Evolutionary conservation across 768 basidiomycete species (phyloP).

Genomic region (Boletus sp.): DNA sequence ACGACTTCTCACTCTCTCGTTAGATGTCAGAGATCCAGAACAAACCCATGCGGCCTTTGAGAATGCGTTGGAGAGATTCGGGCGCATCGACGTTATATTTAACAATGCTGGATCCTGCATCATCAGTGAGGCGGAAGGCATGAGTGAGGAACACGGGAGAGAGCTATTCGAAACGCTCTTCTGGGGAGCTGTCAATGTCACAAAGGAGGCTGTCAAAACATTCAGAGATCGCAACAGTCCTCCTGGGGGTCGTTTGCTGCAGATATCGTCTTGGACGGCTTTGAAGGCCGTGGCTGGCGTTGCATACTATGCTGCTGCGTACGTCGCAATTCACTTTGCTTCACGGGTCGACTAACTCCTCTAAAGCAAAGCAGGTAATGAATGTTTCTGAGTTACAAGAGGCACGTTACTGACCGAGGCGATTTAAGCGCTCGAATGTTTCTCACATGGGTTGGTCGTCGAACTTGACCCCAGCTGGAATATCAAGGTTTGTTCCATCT

Average conservation of each 20-base stretch:
- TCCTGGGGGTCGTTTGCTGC: constrained; percentile 38
- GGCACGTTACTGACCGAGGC: background rate
- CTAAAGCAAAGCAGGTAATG: constrained; percentile 27
- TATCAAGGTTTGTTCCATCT: constrained; percentile 38
- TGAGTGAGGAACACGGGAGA: constrained; percentile 33
- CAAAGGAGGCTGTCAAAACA: constrained; percentile 30
- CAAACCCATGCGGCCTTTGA: constrained; percentile 38
- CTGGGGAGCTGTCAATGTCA: constrained; percentile 37
- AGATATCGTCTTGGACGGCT: constrained; percentile 32
- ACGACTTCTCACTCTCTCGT: constrained; percentile 36
- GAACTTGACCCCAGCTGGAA: constrained; percentile 49
- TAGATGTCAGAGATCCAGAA: constrained; percentile 37
- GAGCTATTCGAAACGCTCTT: constrained; percentile 40
- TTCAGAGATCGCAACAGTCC: constrained; percentile 42
- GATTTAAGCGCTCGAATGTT: constrained; percentile 37
- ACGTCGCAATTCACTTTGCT: constrained; percentile 6
- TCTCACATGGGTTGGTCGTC: constrained; percentile 36
- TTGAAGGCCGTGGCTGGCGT: constrained; percentile 20
- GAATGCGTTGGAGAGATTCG: constrained; percentile 35
- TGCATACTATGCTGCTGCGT: constrained; percentile 28
- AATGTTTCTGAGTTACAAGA: background rate
- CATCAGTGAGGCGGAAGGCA: constrained; percentile 38
- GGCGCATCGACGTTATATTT: constrained; percentile 44
- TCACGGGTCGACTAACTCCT: background rate
- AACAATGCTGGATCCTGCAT: constrained; percentile 40